phyloP scores from a whole-genome alignment of 768 basidiomycete genomes.

The Podaxis sp. region DNA sequence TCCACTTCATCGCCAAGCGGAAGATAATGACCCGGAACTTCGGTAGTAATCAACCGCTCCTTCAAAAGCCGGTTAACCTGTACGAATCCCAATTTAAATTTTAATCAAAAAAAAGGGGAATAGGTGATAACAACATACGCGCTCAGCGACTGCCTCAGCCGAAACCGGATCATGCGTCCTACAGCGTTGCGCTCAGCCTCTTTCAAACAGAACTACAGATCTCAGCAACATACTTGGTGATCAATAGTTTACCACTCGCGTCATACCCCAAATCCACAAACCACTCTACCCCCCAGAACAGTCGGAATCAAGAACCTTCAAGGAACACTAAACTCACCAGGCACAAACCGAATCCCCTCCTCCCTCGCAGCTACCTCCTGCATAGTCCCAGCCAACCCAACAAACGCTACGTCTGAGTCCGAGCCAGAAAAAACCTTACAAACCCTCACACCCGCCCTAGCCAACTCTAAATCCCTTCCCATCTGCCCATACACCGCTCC shows the following conservation, averaged over 20 bases:
- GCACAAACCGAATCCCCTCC: slow-evolving; percentile 57
- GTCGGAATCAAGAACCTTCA: not conserved
- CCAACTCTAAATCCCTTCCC: slow-evolving; percentile 53
- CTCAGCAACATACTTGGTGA: slow-evolving; percentile 47
- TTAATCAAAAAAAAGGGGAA: too few relatives aligned
- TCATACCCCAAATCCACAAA: slow-evolving; percentile 67
- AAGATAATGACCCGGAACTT: slow-evolving; percentile 33
- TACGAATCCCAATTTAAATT: not conserved
- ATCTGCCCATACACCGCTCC: slow-evolving; percentile 64
- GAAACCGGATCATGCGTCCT: slow-evolving; percentile 54
- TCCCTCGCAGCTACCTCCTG: slow-evolving; percentile 60
- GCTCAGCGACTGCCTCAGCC: slow-evolving; percentile 37
- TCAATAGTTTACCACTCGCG: slow-evolving; percentile 54
- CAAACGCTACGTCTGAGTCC: slow-evolving; percentile 41
- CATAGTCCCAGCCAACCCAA: slow-evolving; percentile 63
- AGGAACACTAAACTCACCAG: slow-evolving; percentile 36
- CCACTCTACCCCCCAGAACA: slow-evolving; percentile 45
- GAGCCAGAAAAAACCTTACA: slow-evolving; percentile 45
- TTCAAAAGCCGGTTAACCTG: slow-evolving; percentile 47
- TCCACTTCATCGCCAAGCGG: slow-evolving; percentile 42
- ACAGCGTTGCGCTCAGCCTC: not conserved
- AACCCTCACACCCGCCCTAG: slow-evolving; percentile 53
- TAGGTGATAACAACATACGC: too few relatives aligned
- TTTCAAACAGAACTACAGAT: not conserved
- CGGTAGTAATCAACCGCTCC: slow-evolving; percentile 48